phyloP scores from a whole-genome alignment of 352 stramenopile genomes.

The Plasmopara viticola region DNA sequence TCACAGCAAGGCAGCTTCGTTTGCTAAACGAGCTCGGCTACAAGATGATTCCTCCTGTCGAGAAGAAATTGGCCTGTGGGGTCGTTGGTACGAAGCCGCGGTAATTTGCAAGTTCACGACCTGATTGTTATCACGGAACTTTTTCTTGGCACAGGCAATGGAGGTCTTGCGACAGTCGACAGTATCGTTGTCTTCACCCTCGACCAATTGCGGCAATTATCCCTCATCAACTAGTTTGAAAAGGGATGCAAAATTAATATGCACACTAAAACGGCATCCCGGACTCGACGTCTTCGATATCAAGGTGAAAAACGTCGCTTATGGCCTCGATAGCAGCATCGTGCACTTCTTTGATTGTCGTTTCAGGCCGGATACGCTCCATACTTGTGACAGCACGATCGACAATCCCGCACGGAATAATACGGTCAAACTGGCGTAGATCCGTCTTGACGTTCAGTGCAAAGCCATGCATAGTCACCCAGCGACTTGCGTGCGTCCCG shows the following conservation, averaged over 20 bases:
- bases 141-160: slow-evolving; percentile 36
- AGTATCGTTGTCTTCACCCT: slow-evolving; percentile 39
- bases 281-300: slow-evolving; percentile 43
- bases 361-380: slow-evolving; percentile 40
- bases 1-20: slow-evolving; percentile 78
- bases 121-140: slow-evolving; percentile 5
- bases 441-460: slow-evolving; percentile 95
- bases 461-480: slow-evolving; percentile 98
- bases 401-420: slow-evolving; percentile 96
- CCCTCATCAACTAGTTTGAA: slow-evolving; percentile 15
- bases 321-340: slow-evolving; percentile 58
- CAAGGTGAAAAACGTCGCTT: slow-evolving; percentile 59
- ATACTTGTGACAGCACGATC: slow-evolving; percentile 84
- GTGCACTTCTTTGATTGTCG: slow-evolving; percentile 57
- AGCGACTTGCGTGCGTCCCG: slow-evolving; percentile 92
- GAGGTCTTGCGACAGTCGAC: slow-evolving; percentile 61
- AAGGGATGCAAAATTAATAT: slow-evolving; percentile 8
- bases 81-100: slow-evolving; percentile 65
- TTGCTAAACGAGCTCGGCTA: slow-evolving; percentile 64
- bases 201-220: slow-evolving; percentile 19
- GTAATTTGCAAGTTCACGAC: slow-evolving; percentile 14
- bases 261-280: slow-evolving; percentile 31
- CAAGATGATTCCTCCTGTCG: slow-evolving; percentile 78
- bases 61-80: slow-evolving; percentile 93
- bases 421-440: slow-evolving; percentile 90